Conservation (phyloP, 1,284 basidiomycete species). For the Moesziomyces globuligerus region DNA sequence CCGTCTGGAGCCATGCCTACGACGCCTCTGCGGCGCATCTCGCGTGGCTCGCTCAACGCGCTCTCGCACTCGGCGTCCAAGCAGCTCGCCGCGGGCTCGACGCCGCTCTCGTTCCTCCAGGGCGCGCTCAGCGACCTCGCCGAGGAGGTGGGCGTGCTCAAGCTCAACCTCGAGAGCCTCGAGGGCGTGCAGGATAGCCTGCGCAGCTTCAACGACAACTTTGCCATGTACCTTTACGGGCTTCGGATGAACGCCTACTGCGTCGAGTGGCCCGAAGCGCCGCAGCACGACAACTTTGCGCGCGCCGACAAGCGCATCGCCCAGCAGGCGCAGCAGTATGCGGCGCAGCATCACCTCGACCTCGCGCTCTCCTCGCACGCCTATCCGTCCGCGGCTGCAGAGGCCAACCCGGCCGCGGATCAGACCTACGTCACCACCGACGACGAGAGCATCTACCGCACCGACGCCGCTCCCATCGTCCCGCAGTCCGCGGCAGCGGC, state of each 20-base stretch:
- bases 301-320: slow-evolving; percentile 50
- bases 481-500: slow-evolving; percentile 2
- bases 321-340: slow-evolving; percentile 46
- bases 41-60: slow-evolving; percentile 86
- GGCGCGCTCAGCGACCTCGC: slow-evolving; percentile 84
- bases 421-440: slow-evolving; percentile 64
- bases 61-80: slow-evolving; percentile 73
- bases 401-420: slow-evolving; percentile 39
- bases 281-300: slow-evolving; percentile 56
- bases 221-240: slow-evolving; percentile 88
- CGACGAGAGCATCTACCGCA: slow-evolving; percentile 49
- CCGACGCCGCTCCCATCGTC: slow-evolving; percentile 16
- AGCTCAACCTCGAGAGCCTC: slow-evolving; percentile 79
- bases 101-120: slow-evolving; percentile 85
- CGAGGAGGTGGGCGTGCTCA: slow-evolving; percentile 84
- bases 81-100: slow-evolving; percentile 59
- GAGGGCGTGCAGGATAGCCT: slow-evolving; percentile 79
- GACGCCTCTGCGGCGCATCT: slow-evolving; percentile 86
- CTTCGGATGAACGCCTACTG: slow-evolving; percentile 95
- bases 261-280: slow-evolving; percentile 83
- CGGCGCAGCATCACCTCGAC: slow-evolving; percentile 37
- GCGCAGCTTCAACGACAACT: slow-evolving; percentile 88
- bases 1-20: slow-evolving; percentile 52
- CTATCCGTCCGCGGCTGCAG: background rate
- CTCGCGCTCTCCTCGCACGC: slow-evolving; percentile 15